A percentile compares a stretch with the other conserved stretches of the same genome.
phyloP scores from a whole-genome alignment of 768 basidiomycete species.

The Holtermannia corniformis region DNA sequence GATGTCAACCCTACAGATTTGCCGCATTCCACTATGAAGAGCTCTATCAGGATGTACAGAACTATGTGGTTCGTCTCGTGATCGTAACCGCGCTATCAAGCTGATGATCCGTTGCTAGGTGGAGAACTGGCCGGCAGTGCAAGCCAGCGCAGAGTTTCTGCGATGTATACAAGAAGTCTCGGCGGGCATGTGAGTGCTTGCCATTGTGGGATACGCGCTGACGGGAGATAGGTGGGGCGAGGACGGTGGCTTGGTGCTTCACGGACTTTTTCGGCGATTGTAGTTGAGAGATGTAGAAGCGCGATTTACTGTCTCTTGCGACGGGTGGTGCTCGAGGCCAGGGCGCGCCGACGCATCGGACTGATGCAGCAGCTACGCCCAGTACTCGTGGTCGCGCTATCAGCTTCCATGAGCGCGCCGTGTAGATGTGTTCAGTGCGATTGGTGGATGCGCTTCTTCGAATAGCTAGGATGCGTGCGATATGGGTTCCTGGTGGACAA shows the following conservation, averaged over 20 bases:
- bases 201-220: not conserved
- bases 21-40: constrained; percentile 11
- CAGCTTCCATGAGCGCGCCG: too few species aligned
- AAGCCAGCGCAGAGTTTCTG: constrained; percentile 15
- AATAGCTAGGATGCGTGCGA: too few species aligned
- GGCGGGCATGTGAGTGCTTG: constrained; percentile 13
- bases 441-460: too few species aligned
- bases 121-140: constrained; percentile 10
- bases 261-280: constrained; percentile 19
- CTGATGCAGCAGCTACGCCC: too few species aligned
- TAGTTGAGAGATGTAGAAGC: not conserved
- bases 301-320: too few species aligned
- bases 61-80: constrained; percentile 53
- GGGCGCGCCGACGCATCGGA: too few species aligned
- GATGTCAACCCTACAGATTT: constrained; percentile 46
- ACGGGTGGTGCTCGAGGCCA: too few species aligned
- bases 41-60: constrained; percentile 42
- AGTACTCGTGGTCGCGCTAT: too few species aligned
- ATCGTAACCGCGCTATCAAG: not conserved
- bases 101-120: constrained; percentile 5
- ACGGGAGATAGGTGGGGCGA: constrained; percentile 17
- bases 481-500: too few species aligned
- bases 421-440: too few species aligned
- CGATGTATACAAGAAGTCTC: constrained; percentile 31
- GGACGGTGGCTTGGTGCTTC: constrained; percentile 21